Evolutionary conservation across 805 yeast species (phyloP).

Genomic region (Saccharomycopsis sp.): DNA sequence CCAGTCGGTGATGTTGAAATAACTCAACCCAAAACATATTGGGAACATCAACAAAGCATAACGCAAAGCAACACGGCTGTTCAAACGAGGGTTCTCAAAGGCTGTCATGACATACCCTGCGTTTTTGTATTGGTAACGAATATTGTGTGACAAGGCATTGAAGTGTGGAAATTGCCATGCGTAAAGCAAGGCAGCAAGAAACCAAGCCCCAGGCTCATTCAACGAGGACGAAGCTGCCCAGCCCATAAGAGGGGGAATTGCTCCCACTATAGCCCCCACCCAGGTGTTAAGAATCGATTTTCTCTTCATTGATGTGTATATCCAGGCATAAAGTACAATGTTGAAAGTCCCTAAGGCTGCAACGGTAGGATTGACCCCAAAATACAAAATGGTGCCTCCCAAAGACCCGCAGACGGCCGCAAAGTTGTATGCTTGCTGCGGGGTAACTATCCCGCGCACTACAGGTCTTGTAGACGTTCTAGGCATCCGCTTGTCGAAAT

Average conservation of each 20-base stretch:
- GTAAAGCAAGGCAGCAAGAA: slow-evolving; percentile 77
- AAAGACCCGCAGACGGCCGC: slow-evolving; percentile 66
- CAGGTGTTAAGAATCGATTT: slow-evolving; percentile 84
- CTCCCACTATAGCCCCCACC: slow-evolving; percentile 99
- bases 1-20: slow-evolving; percentile 77
- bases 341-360: slow-evolving; percentile 75
- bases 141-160: slow-evolving; percentile 82
- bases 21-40: slow-evolving; percentile 73
- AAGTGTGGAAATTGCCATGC: slow-evolving; percentile 99
- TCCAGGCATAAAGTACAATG: slow-evolving; percentile 79
- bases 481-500: slow-evolving; percentile 78
- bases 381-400: slow-evolving; percentile 62
- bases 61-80: slow-evolving; percentile 88
- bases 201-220: slow-evolving; percentile 89
- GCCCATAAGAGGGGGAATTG: slow-evolving; percentile 98
- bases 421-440: slow-evolving; percentile 72
- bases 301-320: slow-evolving; percentile 86
- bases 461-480: slow-evolving; percentile 88
- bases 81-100: slow-evolving; percentile 81
- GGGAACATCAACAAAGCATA: slow-evolving; percentile 94
- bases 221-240: slow-evolving; percentile 91
- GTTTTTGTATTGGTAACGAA: slow-evolving; percentile 76
- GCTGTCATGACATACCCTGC: slow-evolving; percentile 99
- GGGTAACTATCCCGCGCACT: slow-evolving; percentile 70
- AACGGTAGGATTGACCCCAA: slow-evolving; percentile 83